These are phyloP conservation scores for Blepharisma japonicum DNA, from an alignment of 73 alveolate species.

Conservation along the genomic window DNA sequence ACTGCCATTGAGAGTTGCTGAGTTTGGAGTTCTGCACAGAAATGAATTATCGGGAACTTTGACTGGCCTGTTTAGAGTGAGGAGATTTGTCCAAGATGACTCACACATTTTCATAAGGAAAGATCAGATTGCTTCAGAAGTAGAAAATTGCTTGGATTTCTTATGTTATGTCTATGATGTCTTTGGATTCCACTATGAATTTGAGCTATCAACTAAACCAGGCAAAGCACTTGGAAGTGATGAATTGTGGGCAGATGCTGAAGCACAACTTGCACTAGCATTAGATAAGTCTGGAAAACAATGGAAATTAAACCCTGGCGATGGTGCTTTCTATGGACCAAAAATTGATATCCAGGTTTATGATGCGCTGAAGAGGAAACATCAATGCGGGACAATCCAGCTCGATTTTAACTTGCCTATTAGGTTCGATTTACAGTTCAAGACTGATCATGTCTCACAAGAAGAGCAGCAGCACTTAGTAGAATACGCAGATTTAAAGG, in stretches of 20 bases:
- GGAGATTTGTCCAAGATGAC: slow-evolving; percentile 98
- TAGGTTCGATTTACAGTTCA: slow-evolving; percentile 91
- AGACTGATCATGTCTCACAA: slow-evolving; percentile 76
- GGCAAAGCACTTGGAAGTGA: slow-evolving; percentile 89
- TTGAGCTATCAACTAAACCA: slow-evolving; percentile 94
- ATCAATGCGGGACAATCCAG: slow-evolving; percentile 99
- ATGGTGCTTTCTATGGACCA: slow-evolving; percentile 99
- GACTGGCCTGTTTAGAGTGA: slow-evolving; percentile 97
- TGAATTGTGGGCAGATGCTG: slow-evolving; percentile 97
- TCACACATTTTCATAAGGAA: slow-evolving; percentile 99
- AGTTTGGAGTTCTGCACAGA: slow-evolving; percentile 99
- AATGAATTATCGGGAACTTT: slow-evolving; percentile 99
- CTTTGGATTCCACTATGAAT: slow-evolving; percentile 87
- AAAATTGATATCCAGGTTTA: slow-evolving; percentile 97
- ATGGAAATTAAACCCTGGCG: slow-evolving; percentile 96
- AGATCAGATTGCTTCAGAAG: slow-evolving; percentile 82
- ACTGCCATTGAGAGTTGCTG: slow-evolving; percentile 98
- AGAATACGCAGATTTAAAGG: slow-evolving; percentile 36
- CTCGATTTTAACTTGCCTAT: slow-evolving; percentile 97
- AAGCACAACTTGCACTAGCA: slow-evolving; percentile 80
- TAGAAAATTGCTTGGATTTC: slow-evolving; percentile 14
- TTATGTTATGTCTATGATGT: slow-evolving; percentile 8
- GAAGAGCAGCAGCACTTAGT: slow-evolving; percentile 45
- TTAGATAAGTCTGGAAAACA: slow-evolving; percentile 95
- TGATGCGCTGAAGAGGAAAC: slow-evolving; percentile 99